Base-by-base conservation (phyloP, 164 flowering plant species). In the Litsea cubeba region DNA sequence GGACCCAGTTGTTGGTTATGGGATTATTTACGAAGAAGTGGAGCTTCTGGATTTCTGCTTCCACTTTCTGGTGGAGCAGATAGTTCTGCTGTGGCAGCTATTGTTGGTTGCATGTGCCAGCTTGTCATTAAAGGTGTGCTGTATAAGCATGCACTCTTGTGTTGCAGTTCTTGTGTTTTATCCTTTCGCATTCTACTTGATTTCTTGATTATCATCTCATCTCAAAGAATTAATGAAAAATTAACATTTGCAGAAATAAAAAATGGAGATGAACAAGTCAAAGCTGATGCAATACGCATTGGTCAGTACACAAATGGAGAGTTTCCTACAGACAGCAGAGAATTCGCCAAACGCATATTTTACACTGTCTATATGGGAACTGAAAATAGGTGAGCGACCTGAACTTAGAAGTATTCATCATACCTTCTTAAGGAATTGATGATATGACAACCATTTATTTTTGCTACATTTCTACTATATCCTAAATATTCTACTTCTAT, bases 21-120 rank as follows among this genome's bases (percentile, higher is more conserved):
- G 99, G 98, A 95, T 82, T 95, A 95, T 82, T 79, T 95, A 75
- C 82, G 97, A 85, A 86, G 98, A 86, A 93, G 99, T 84, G 98
- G 98, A 75, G 95, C 99, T 79, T 93, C 98, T 76, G 98, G 99
- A 63, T 95, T 93, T 85, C 68, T 95, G 84, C 98, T 95, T 86
- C 99, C 99, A 23, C 97, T 95, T 76, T 95, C 99, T 72, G 98
- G 99, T 77, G 98, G 99, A 66, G 99, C 99, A 20, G 98, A 93
- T 85, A 93, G 99, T 79, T 95, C 98, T 62, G 23, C 76, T 50
- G 76, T 74, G 46, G 76, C 76, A 75, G 98, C 98, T 68, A 95
- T 95, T 32, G 98, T 95, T 84, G 99, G 97, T 63, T 92, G 94
- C 87, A 95, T 95, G 99, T 95, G 99, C 86, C 98, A 95, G 78